These are phyloP conservation scores for Echria macrotheca DNA, from an alignment of 495 filamentous ascomycete species.

Conservation along the genomic window DNA sequence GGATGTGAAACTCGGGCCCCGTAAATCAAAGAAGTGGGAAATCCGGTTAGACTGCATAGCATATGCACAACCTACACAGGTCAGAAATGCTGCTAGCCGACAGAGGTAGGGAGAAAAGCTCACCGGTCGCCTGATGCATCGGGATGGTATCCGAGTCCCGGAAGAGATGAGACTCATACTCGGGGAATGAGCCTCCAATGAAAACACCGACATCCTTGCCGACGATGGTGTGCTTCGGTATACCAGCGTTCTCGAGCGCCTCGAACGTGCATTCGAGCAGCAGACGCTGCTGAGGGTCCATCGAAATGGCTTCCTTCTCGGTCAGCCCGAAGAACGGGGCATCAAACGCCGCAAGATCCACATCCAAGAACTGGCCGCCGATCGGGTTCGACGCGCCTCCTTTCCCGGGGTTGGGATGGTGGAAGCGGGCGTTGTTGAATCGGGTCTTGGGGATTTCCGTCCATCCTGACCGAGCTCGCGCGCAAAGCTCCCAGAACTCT, in stretches of 20 bases:
- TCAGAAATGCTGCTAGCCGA: too few relatives aligned
- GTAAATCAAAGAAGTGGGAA: constrained; percentile 53
- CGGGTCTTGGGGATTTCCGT: constrained; percentile 62
- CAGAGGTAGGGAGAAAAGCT: too few relatives aligned
- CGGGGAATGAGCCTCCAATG: constrained; percentile 78
- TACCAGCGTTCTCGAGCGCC: constrained; percentile 82
- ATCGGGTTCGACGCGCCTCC: constrained; percentile 67
- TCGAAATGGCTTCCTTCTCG: constrained; percentile 64
- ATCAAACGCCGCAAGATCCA: constrained; percentile 72
- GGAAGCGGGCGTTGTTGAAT: constrained; percentile 62
- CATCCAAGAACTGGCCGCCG: constrained; percentile 71
- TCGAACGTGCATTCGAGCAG: constrained; percentile 79
- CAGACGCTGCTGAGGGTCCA: constrained; percentile 79
- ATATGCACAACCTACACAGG: constrained; percentile 40
- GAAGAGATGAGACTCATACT: constrained; percentile 76
- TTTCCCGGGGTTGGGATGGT: constrained; percentile 71
- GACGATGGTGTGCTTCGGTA: constrained; percentile 68
- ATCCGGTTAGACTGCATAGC: constrained; percentile 59
- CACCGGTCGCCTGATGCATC: constrained; percentile 45
- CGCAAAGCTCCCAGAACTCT: constrained; percentile 51
- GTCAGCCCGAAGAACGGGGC: constrained; percentile 83
- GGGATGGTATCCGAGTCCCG: constrained; percentile 63
- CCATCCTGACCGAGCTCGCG: constrained; percentile 56
- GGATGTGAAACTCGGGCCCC: constrained; percentile 62
- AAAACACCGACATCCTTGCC: constrained; percentile 77